phyloP scores from a whole-genome alignment of 2,329 filamentous ascomycete genomes.

The Coniella vitis region DNA sequence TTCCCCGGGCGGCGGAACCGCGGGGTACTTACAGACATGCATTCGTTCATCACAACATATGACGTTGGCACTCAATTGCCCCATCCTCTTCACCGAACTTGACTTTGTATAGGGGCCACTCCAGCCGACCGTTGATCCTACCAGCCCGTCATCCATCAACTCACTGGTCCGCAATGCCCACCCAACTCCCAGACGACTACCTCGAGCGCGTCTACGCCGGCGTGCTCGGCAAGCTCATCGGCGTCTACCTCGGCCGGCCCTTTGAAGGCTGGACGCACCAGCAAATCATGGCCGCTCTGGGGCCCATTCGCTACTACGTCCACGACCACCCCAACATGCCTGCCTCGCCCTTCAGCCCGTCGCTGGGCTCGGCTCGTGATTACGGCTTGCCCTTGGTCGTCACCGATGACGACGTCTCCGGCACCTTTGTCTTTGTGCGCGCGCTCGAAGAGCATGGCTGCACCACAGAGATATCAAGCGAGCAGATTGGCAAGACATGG shows the following conservation, averaged over 20 bases:
- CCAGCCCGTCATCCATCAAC: no score
- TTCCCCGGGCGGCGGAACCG: no score
- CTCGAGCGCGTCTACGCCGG: slow-evolving; percentile 30
- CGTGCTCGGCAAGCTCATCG: slow-evolving; percentile 32
- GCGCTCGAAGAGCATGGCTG: slow-evolving; percentile 28
- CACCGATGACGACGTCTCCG: slow-evolving; percentile 28
- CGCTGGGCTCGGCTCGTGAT: background rate
- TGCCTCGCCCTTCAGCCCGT: slow-evolving; percentile 1
- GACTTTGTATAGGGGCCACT: no score
- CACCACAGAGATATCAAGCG: slow-evolving; percentile 13
- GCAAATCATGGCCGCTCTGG: slow-evolving; percentile 25
- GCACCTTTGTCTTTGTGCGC: slow-evolving; percentile 29
- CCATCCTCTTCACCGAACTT: no score
- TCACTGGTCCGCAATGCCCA: background rate
- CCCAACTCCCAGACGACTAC: slow-evolving; percentile 21
- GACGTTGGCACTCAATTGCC: no score
- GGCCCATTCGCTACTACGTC: slow-evolving; percentile 27
- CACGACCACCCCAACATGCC: slow-evolving; percentile 19
- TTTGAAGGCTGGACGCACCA: slow-evolving; percentile 32
- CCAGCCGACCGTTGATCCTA: no score
- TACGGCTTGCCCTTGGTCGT: slow-evolving; percentile 24
- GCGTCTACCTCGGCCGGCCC: slow-evolving; percentile 31
- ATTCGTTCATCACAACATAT: no score
- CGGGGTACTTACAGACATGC: no score
- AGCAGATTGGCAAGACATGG: slow-evolving; percentile 25